Base-by-base conservation (phyloP, 179 eudicot species). In the Dionaea muscipula region DNA sequence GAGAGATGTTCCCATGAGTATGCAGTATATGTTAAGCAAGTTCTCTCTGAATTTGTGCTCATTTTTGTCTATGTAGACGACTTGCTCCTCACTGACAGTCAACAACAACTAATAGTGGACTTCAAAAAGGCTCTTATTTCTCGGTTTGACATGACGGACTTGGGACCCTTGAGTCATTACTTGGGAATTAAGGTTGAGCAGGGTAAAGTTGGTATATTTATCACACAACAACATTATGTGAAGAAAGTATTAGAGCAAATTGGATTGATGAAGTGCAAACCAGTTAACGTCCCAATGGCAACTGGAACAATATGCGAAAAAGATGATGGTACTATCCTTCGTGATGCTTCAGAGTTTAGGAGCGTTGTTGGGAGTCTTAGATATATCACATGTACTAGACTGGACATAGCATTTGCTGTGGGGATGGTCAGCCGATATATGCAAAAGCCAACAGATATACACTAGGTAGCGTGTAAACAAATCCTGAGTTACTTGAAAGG, bases 21-120 rank as follows among this genome's bases (percentile, higher is more conserved):
- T 17, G 2, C 16, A 40, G 4, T 40, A 5, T 40, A 12, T 40
- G 46, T 40, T 4, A 40, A 40, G 15, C 4, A 12, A 12, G 2
- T 20, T 33, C 33, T 18, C 27, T 14, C 16, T 1, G 26, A 15
- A 2, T 7, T 10, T 12, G 5, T 53, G 21, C 24, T 53, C 20
- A 26, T 53, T 18, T 53, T 5, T 26, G 4, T 53, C 18, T 53
- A 53, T 35, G 56, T 35, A 19, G 44, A 33, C 36, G 57, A 53
- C 26, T 3, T 36, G 43, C 33, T 27, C 17, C 27, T 51, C 39
- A 51, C 55, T 0, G 8, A 11, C 18, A 51, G 19, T 26, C 26
- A 51, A 16, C 17, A 16, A 27, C 26, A 23, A 14, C 27, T 14
- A 19, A 26, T 23, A 14, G 38, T 10, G 47, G 37, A 59, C 14